These are phyloP conservation scores for Prunus armeniaca DNA, from an alignment of 306 rosid species.

Conservation along the genomic window DNA sequence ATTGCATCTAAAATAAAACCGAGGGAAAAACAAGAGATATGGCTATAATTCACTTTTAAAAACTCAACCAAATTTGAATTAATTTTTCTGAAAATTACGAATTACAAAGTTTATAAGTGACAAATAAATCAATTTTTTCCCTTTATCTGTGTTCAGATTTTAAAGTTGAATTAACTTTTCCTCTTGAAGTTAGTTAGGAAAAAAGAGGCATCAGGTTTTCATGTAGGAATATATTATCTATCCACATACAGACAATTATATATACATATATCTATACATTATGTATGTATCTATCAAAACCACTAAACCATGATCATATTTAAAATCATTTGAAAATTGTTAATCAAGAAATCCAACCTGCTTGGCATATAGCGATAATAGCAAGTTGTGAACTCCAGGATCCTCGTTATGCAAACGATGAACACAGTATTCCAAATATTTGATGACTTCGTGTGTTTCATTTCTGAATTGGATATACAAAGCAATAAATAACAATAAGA, in stretches of 20 bases:
- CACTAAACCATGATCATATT: neutral
- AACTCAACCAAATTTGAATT: neutral
- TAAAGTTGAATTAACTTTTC: neutral
- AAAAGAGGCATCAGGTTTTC: neutral
- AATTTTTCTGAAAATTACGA: neutral
- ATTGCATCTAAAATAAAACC: neutral
- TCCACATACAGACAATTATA: neutral
- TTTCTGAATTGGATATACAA: slow-evolving; percentile 56
- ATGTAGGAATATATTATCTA: neutral
- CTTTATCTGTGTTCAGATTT: neutral
- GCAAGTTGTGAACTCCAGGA: slow-evolving; percentile 95
- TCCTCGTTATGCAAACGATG: slow-evolving; percentile 94
- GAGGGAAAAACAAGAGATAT: neutral
- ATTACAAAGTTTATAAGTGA: neutral
- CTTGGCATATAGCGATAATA: slow-evolving; percentile 89
- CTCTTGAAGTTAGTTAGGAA: neutral
- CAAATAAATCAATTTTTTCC: neutral
- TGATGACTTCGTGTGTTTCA: slow-evolving; percentile 97
- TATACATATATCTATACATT: neutral
- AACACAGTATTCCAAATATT: slow-evolving; percentile 90
- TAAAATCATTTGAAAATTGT: neutral
- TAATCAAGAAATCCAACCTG: slow-evolving; percentile 57
- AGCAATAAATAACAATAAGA: slow-evolving; percentile 6
- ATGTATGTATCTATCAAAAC: neutral
- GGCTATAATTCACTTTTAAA: neutral